Evolutionary conservation across 202 grass and related monocot species (phyloP).

Genomic region (Brachypodium distachyon): DNA sequence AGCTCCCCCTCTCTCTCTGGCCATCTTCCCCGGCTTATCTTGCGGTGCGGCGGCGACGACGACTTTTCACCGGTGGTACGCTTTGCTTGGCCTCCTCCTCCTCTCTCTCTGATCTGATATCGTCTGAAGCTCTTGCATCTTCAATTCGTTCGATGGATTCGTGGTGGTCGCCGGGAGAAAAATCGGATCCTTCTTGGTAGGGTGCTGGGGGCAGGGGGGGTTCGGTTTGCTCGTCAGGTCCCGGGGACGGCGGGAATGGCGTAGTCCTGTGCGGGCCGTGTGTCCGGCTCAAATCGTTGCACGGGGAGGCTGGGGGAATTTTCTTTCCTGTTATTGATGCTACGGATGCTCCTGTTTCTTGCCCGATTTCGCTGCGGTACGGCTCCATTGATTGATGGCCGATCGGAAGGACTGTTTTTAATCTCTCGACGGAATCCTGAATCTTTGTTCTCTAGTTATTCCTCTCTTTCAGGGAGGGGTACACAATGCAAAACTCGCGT

Average conservation of each 20-base stretch:
- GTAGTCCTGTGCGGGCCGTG: background rate
- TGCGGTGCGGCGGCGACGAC: background rate
- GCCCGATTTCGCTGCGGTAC: constrained; percentile 7
- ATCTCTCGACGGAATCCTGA: background rate
- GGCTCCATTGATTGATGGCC: background rate
- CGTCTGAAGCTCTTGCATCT: background rate
- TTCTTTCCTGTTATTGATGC: background rate
- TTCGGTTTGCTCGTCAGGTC: background rate
- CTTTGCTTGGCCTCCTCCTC: background rate
- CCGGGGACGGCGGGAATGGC: constrained; percentile 8
- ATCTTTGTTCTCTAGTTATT: background rate
- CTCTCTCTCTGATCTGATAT: constrained; percentile 15
- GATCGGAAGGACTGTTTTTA: background rate
- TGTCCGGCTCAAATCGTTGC: background rate
- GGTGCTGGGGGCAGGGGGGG: background rate
- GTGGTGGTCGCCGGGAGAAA: background rate
- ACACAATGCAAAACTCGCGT: constrained; percentile 3
- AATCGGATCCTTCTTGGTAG: background rate
- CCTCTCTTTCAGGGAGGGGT: background rate
- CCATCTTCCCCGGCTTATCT: background rate
- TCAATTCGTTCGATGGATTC: background rate
- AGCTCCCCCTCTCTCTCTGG: background rate
- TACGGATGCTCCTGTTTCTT: background rate
- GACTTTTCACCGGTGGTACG: constrained; percentile 6
- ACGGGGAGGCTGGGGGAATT: background rate